Evolutionary conservation across 2,329 filamentous ascomycete genomes (phyloP).

Genomic region (Colletotrichum godetiae): DNA sequence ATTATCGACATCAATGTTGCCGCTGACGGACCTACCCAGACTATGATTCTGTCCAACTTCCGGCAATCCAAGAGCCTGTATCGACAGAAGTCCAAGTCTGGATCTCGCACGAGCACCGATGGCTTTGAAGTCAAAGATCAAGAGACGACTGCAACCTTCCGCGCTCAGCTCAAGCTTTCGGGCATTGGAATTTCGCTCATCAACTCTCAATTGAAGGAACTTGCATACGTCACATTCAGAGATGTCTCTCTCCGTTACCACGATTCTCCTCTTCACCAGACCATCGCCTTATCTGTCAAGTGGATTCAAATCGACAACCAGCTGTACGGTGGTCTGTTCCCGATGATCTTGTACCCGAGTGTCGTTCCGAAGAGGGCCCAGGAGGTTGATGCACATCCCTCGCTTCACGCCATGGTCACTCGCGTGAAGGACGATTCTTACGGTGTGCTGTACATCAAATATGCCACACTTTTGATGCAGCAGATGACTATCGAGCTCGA

Average conservation of each 20-base stretch:
- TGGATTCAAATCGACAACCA: slow-evolving; percentile 99
- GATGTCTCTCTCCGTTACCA: slow-evolving; percentile 92
- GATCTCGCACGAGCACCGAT: slow-evolving; percentile 64
- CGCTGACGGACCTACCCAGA: slow-evolving; percentile 95
- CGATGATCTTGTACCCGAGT: slow-evolving; percentile 95
- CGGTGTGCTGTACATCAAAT: slow-evolving; percentile 98
- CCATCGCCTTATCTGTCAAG: slow-evolving; percentile 88
- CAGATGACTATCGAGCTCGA: slow-evolving; percentile 99
- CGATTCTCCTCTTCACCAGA: slow-evolving; percentile 95
- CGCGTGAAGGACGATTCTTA: slow-evolving; percentile 98
- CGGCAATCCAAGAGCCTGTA: slow-evolving; percentile 94
- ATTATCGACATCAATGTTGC: slow-evolving; percentile 97
- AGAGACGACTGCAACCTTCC: slow-evolving; percentile 89
- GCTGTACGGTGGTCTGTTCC: slow-evolving; percentile 97
- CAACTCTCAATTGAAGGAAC: slow-evolving; percentile 89
- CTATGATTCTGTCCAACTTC: slow-evolving; percentile 93
- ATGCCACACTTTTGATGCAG: slow-evolving; percentile 91
- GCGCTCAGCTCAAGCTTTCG: slow-evolving; percentile 86
- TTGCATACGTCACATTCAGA: slow-evolving; percentile 92
- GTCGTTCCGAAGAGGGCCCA: slow-evolving; percentile 97
- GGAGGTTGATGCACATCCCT: slow-evolving; percentile 96
- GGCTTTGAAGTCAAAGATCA: slow-evolving; percentile 96
- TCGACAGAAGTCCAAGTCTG: slow-evolving; percentile 65
- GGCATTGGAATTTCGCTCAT: slow-evolving; percentile 94
- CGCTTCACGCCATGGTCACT: slow-evolving; percentile 90